Percentiles rank a stretch among this genome's conserved stretches.
Conservation (phyloP, 2,329 filamentous ascomycete genomes). For the Penicillium sp. region DNA sequence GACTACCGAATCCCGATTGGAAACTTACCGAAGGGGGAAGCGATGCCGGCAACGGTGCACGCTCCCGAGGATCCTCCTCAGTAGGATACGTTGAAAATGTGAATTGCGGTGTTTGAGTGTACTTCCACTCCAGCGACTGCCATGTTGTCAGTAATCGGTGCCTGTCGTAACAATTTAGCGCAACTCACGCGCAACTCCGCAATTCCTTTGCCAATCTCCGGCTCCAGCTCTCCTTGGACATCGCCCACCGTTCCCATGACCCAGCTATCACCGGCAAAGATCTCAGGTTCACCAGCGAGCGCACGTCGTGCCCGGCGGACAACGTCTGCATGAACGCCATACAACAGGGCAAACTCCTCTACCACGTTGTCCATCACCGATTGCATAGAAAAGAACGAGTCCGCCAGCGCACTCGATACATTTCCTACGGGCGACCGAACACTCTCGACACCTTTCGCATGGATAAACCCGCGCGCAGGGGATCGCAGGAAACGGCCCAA, state of each 20-base stretch:
- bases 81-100: constrained; percentile 65
- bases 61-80: constrained; percentile 59
- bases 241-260: constrained; percentile 55
- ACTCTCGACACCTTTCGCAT: constrained; percentile 84
- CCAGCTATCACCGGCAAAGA: constrained; percentile 37
- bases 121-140: constrained; percentile 66
- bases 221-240: constrained; percentile 45
- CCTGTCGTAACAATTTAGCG: neutral
- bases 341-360: constrained; percentile 67
- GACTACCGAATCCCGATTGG: neutral
- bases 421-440: constrained; percentile 84
- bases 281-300: constrained; percentile 35
- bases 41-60: constrained; percentile 53
- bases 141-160: neutral
- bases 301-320: constrained; percentile 35
- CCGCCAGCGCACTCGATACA: constrained; percentile 59
- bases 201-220: constrained; percentile 63
- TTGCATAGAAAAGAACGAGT: constrained; percentile 54
- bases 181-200: constrained; percentile 56
- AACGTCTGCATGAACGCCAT: constrained; percentile 50
- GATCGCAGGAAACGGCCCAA: constrained; percentile 74
- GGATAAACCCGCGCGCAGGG: constrained; percentile 75
- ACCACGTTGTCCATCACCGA: constrained; percentile 57
- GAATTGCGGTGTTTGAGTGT: constrained; percentile 83
- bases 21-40: constrained; percentile 51